Evolutionary conservation across 306 rosid genomes (phyloP), one percentile per base, ranked within the genome.

Genomic region (Delonix regia): DNA sequence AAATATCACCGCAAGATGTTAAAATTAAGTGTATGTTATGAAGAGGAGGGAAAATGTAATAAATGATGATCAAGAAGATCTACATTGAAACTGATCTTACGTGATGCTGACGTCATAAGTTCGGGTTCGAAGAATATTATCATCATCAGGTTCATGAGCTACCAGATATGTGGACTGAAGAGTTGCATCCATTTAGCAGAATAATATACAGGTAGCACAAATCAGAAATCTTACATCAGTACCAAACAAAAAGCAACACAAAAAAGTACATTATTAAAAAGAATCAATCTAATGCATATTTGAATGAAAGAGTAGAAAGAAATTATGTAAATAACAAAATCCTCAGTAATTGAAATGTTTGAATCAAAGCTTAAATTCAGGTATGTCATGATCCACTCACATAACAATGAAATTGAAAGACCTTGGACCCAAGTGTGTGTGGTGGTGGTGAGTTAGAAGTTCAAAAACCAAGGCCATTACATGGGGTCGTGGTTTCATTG

Each of bases 71-170:
- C 48, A 59, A 57, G n/a, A 78, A 85, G 24, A 74, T 19, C 51
- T 60, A 67, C 41, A 73, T 38, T 14, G 75, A 77, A 83, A 73
- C 39, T 61, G 69, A 76, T 78, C 97, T 86, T 91, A 95, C 98
- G 99, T 89, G 78, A 95, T 91, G 90, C 94, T 93, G 81, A 95
- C 89, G 69, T 92, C 99, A 49, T 95, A 93, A 1, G 99, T 93
- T 76, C 98, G 90, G 39, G 99, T 95, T 36, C 94, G 90, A 64
- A 95, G 85, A 80, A 93, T 95, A 81, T 95, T 91, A 82, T 95
- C 98, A 69, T 95, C 93, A 15, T 91, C 97, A 74, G 99, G 97
- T 79, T 93, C 99, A 44, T 87, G 95, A 42, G 94, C 98, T 71
- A 90, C 88, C 62, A 83, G 85, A 84, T 92, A 95, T 19, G 97